Conservation (phyloP, 148 eudicot species). For the Spergularia bocconei region DNA sequence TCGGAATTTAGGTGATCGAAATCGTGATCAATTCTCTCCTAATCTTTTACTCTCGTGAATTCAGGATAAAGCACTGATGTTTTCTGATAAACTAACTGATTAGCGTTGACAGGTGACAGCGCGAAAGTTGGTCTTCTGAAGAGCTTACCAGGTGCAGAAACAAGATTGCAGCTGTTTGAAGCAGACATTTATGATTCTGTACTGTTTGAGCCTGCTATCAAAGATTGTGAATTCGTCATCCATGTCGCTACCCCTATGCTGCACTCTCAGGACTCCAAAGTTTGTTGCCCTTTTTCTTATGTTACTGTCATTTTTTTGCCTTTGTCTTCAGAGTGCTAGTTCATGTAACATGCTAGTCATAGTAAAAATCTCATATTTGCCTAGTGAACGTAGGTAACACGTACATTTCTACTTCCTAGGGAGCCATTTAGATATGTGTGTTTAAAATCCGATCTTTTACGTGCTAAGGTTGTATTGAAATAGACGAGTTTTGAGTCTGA, state of each 20-base stretch:
- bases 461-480: too few species aligned
- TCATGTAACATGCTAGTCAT: too few species aligned
- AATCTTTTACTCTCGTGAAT: neutral
- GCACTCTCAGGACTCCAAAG: constrained; percentile 32
- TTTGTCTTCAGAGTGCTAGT: too few species aligned
- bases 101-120: constrained; percentile 25
- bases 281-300: constrained; percentile 2
- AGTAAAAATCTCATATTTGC: too few species aligned
- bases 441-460: too few species aligned
- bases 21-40: neutral
- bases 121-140: constrained; percentile 40
- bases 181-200: constrained; percentile 50
- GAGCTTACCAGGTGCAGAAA: constrained; percentile 37
- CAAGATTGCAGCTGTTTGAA: constrained; percentile 46
- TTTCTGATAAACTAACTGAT: neutral
- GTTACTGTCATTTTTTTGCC: neutral
- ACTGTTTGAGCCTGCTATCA: constrained; percentile 46
- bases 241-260: constrained; percentile 53
- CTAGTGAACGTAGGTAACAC: too few species aligned
- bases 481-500: too few species aligned
- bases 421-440: too few species aligned
- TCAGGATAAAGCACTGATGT: neutral
- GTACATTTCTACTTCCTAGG: too few species aligned
- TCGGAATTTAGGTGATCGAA: constrained; percentile 36
- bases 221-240: constrained; percentile 47